A percentile compares a stretch with the other conserved stretches of the same genome.
phyloP scores from a whole-genome alignment of 202 grass and related monocot genomes.

The Saccharum hybrid region DNA sequence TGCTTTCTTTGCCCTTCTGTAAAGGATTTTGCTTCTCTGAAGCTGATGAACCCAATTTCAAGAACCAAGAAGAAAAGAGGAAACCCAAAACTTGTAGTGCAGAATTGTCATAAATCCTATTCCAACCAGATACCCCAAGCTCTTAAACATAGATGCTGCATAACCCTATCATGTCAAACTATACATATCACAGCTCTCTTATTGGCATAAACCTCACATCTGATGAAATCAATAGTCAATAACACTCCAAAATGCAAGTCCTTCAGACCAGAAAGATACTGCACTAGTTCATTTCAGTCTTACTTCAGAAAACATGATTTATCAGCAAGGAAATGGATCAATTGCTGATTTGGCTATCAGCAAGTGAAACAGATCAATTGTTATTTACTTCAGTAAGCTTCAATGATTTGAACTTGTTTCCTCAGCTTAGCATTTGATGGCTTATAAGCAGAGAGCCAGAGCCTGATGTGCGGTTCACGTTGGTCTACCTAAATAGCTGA shows the following conservation, averaged over 20 bases:
- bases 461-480: neutral
- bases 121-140: neutral
- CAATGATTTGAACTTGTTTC: neutral
- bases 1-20: slow-evolving; percentile 3
- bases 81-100: neutral
- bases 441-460: neutral
- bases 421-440: neutral
- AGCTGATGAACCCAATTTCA: neutral
- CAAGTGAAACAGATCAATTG: slow-evolving; percentile 4
- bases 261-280: neutral
- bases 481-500: slow-evolving; percentile 12
- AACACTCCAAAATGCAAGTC: neutral
- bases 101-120: neutral
- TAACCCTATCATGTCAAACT: neutral
- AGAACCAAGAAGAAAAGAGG: neutral
- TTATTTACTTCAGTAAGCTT: slow-evolving; percentile 4
- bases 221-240: slow-evolving; percentile 15
- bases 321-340: neutral
- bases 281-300: neutral
- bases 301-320: slow-evolving; percentile 11
- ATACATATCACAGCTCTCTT: neutral
- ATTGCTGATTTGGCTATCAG: neutral
- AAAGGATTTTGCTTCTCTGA: slow-evolving; percentile 10
- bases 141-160: neutral
- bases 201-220: slow-evolving; percentile 2